Conservation (phyloP, 768 basidiomycete genomes). For the Kwoniella heveanensis region DNA sequence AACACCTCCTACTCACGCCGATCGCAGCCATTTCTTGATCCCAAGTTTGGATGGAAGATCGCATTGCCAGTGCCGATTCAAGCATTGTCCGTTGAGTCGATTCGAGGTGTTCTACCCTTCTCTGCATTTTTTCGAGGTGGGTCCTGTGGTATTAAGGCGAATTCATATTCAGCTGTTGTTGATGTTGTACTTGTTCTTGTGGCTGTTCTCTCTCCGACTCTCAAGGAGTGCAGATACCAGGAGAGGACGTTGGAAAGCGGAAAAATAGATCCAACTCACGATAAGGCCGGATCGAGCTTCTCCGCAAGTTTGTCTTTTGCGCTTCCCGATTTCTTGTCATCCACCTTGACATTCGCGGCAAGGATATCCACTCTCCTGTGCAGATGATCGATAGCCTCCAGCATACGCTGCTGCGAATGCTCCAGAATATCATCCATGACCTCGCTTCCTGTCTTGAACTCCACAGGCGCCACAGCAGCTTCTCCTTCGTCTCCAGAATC, state of each 20-base stretch:
- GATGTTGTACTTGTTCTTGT: too few species aligned
- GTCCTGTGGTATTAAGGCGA: not conserved
- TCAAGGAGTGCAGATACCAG: too few species aligned
- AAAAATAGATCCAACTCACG: too few species aligned
- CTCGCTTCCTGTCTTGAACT: slow-evolving; percentile 42
- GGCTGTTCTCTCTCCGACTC: too few species aligned
- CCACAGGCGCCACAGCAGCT: not conserved
- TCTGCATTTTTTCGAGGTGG: slow-evolving; percentile 21
- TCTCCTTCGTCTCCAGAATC: not conserved
- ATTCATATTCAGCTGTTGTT: too few species aligned
- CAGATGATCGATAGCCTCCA: slow-evolving; percentile 46
- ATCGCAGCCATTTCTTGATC: slow-evolving; percentile 30
- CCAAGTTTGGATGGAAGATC: slow-evolving; percentile 34
- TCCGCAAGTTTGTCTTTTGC: not conserved
- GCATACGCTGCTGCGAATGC: slow-evolving; percentile 49
- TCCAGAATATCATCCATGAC: slow-evolving; percentile 53
- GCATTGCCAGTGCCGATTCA: slow-evolving; percentile 27
- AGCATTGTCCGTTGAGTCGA: slow-evolving; percentile 29
- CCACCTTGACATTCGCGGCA: slow-evolving; percentile 18
- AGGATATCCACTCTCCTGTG: slow-evolving; percentile 28
- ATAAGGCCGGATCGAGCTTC: slow-evolving; percentile 16
- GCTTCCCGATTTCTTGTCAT: not conserved
- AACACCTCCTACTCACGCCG: slow-evolving; percentile 22
- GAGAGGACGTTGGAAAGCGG: too few species aligned
- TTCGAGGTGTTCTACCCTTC: slow-evolving; percentile 34